These are phyloP conservation scores for Leonotis leonurus DNA, from an alignment of 257 asterid genomes.

Conservation along the genomic window DNA sequence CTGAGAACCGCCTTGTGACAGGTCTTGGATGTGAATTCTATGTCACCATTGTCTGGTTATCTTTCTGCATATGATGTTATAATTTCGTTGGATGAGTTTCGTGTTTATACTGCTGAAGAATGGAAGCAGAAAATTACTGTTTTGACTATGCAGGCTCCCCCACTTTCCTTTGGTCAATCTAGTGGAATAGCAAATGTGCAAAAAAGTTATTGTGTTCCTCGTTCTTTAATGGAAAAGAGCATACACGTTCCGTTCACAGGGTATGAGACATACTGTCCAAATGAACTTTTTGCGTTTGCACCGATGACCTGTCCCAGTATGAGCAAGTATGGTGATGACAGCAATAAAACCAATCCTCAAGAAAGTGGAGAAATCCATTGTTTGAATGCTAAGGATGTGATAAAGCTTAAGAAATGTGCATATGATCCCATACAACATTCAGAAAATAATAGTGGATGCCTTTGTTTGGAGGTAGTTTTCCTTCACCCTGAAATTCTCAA, in stretches of 20 bases:
- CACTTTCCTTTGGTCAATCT: slow-evolving; percentile 21
- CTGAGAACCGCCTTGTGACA: slow-evolving; percentile 23
- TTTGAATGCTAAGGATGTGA: slow-evolving; percentile 64
- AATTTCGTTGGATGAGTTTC: slow-evolving; percentile 46
- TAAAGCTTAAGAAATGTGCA: slow-evolving; percentile 56
- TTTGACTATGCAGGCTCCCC: slow-evolving; percentile 33
- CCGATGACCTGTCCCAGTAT: slow-evolving; percentile 37
- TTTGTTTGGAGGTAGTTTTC: slow-evolving; percentile 57
- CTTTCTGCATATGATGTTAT: slow-evolving; percentile 61
- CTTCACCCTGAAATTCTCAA: not conserved
- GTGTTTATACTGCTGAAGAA: slow-evolving; percentile 43
- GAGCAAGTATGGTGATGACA: slow-evolving; percentile 18
- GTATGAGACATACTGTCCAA: slow-evolving; percentile 48
- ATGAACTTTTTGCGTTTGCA: slow-evolving; percentile 53
- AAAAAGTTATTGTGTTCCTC: slow-evolving; percentile 69
- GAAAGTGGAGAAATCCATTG: slow-evolving; percentile 35
- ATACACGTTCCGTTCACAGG: slow-evolving; percentile 26
- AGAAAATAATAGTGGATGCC: slow-evolving; percentile 39
- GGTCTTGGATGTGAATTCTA: slow-evolving; percentile 71
- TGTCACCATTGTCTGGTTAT: slow-evolving; percentile 56
- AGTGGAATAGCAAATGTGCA: slow-evolving; percentile 16
- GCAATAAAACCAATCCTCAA: slow-evolving; percentile 17
- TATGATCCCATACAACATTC: slow-evolving; percentile 21
- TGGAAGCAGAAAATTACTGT: slow-evolving; percentile 44
- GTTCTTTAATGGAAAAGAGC: slow-evolving; percentile 40